These are phyloP conservation scores for Blepharisma stoltei DNA, from an alignment of 73 alveolate genomes.

Conservation along the genomic window DNA sequence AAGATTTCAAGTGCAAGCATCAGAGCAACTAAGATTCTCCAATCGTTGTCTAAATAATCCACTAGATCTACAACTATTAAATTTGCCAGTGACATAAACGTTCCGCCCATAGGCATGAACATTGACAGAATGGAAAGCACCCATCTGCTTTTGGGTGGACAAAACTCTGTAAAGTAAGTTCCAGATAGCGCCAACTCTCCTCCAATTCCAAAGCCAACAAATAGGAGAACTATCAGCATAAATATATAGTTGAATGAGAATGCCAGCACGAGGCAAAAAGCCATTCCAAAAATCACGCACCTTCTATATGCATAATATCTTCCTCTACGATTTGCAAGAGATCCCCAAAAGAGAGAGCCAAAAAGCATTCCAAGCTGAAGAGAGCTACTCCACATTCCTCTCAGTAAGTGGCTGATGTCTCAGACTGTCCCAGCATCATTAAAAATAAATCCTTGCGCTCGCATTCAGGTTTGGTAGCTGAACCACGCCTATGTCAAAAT, in stretches of 20 bases:
- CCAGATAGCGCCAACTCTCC: neutral
- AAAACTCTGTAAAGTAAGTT: neutral
- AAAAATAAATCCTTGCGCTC: neutral
- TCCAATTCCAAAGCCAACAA: constrained; percentile 2
- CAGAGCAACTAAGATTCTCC: neutral
- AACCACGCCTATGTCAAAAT: neutral
- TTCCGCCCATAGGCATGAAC: neutral
- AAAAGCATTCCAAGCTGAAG: neutral
- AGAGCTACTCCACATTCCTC: neutral
- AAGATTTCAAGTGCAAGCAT: neutral
- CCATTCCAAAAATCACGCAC: neutral
- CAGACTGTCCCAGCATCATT: neutral
- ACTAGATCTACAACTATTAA: neutral
- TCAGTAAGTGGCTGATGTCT: neutral
- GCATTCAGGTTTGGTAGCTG: neutral
- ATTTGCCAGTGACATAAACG: neutral
- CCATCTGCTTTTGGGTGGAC: neutral
- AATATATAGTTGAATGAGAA: neutral
- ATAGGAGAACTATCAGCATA: neutral
- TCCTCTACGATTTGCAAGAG: neutral
- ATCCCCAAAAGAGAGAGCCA: neutral
- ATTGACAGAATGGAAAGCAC: neutral
- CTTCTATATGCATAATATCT: neutral
- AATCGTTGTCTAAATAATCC: neutral
- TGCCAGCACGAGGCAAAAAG: neutral